These are phyloP conservation scores for Eutrema heterophyllum DNA, from an alignment of 345 rosid genomes.

Conservation along the genomic window DNA sequence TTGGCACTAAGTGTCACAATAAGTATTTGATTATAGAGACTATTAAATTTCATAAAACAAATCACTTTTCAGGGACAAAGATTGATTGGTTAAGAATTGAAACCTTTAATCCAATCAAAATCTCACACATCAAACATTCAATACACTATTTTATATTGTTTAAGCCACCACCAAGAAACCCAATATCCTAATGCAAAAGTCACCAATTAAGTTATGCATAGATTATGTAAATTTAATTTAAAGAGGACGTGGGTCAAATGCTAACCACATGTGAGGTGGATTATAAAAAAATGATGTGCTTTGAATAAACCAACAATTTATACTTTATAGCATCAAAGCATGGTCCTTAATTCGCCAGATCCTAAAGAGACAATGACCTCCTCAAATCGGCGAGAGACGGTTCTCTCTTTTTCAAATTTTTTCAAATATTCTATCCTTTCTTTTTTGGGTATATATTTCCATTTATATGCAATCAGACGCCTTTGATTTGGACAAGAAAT, in stretches of 20 bases:
- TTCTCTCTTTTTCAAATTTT: background rate
- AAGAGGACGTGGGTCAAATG: conserved; percentile 23
- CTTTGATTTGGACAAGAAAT: conserved; percentile 13
- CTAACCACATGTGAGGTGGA: conserved; percentile 24
- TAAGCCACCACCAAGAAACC: background rate
- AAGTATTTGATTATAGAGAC: background rate
- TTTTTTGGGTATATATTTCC: conserved; percentile 2
- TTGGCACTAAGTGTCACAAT: background rate
- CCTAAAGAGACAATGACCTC: conserved; percentile 1
- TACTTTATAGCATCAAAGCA: conserved; percentile 19
- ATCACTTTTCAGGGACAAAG: conserved; percentile 11
- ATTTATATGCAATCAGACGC: conserved; percentile 1
- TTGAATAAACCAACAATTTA: conserved; percentile 16
- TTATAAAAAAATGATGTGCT: background rate
- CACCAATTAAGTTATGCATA: conserved; percentile 12
- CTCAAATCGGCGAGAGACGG: background rate
- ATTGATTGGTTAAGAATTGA: conserved; percentile 14
- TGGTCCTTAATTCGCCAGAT: conserved; percentile 19
- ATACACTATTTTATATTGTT: background rate
- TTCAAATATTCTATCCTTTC: background rate
- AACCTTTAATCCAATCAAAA: conserved; percentile 15
- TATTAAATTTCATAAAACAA: background rate
- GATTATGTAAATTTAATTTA: background rate
- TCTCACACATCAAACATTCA: background rate
- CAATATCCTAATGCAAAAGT: background rate